Evolutionary conservation across 2,329 filamentous ascomycete genomes (phyloP), one percentile per base, ranked within the genome.

Genomic region (Colletotrichum sp.): DNA sequence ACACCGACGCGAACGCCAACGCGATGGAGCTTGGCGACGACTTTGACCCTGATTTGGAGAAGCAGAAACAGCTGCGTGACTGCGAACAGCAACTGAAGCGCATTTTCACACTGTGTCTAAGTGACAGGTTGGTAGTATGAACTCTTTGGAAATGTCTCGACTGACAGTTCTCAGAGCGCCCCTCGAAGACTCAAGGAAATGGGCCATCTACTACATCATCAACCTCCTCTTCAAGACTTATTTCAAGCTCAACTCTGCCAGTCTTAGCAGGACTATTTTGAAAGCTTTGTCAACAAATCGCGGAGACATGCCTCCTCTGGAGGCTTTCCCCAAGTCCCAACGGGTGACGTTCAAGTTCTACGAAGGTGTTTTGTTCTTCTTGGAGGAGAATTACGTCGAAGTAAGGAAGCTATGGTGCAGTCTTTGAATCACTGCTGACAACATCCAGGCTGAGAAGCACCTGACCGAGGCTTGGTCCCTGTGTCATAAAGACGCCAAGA

Each of bases 221-320:
- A 99, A 98, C 82, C 90, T 99, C 9, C 89, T 98, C 16, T 99
- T 99, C 91, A 99, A 99, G 86, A 99, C 96, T 2, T 98, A 99
- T 85, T 99, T 99, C 88, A 98, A 95, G 87, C 89, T 99, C 78
- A 98, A 98, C 86, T 95, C 94, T 39, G 94, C 98, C 73, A 93
- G 92, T n/a, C 88, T 99, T 25, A 98, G 94, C 22, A 96, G 97
- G 83, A 98, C 97, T 79, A 93, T 99, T 66, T 89, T 99, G 63
- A 95, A 94, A 79, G 96, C 95, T 0, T 89, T 99, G 64, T 90
- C 93, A 63, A 96, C 96, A 15, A 93, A 94, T 71, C 87, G 89
- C 76, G 90, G 92, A 61, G 96, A 99, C 80, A 94, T 99, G 87
- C 97, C 97, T 1, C 88, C 91, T 1, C 88, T 98, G 34, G 90